Conservation (phyloP, 306 rosid species). For the Medicago lupulina region DNA sequence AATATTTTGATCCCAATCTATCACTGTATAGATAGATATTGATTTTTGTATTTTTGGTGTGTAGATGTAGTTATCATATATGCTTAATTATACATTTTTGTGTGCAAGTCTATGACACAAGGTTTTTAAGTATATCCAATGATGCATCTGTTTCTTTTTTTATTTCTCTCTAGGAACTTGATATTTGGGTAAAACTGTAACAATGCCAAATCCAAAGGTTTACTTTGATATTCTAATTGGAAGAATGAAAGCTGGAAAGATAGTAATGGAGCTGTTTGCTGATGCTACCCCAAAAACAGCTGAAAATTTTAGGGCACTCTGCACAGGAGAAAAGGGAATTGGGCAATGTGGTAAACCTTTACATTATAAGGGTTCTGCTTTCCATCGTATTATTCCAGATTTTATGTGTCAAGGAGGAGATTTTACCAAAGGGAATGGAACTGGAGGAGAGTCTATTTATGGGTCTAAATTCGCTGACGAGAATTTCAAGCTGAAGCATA, state of each 20-base stretch:
- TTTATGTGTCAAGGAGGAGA: slow-evolving; percentile 96
- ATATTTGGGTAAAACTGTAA: background rate
- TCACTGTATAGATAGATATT: too few species aligned
- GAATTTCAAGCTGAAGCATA: slow-evolving; percentile 78
- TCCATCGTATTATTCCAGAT: slow-evolving; percentile 78
- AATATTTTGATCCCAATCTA: too few species aligned
- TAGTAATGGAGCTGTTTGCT: slow-evolving; percentile 76
- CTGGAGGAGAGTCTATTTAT: slow-evolving; percentile 90
- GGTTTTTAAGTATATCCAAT: too few species aligned
- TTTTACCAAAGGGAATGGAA: slow-evolving; percentile 81
- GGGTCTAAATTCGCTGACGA: slow-evolving; percentile 74
- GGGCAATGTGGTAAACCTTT: slow-evolving; percentile 70
- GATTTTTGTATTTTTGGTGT: too few species aligned
- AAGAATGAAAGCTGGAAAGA: slow-evolving; percentile 73
- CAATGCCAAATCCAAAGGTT: slow-evolving; percentile 81
- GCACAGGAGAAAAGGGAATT: slow-evolving; percentile 81
- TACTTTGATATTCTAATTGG: slow-evolving; percentile 86
- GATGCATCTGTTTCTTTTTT: too few species aligned
- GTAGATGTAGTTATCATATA: too few species aligned
- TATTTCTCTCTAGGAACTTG: too few species aligned
- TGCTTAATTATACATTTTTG: too few species aligned
- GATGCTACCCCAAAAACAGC: slow-evolving; percentile 85
- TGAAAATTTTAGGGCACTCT: slow-evolving; percentile 88
- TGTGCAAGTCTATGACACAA: too few species aligned
- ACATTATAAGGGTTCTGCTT: slow-evolving; percentile 74